Evolutionary conservation across 2,329 filamentous ascomycete species (phyloP).

Genomic region (Colletotrichum sp.): DNA sequence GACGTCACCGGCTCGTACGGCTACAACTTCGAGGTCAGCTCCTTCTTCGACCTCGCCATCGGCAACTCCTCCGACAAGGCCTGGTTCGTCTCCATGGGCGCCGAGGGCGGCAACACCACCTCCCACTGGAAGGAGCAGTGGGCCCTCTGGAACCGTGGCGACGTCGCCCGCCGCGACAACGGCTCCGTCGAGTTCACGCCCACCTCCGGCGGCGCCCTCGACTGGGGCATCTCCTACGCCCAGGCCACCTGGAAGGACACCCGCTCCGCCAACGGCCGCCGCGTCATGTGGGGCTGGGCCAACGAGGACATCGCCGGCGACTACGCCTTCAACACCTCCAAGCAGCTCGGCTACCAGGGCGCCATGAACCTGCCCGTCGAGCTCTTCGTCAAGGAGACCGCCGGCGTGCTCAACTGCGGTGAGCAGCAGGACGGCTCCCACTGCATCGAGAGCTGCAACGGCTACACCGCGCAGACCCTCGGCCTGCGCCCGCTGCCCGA

Average conservation of each 20-base stretch:
- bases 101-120: constrained; percentile 22
- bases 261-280: constrained; percentile 1
- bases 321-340: constrained; percentile 4
- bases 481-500: constrained; percentile 17
- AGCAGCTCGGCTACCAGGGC: constrained; percentile 20
- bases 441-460: constrained; percentile 7
- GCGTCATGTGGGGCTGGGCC: constrained; percentile 22
- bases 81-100: constrained; percentile 19
- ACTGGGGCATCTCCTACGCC: constrained; percentile 22
- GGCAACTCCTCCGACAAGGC: constrained; percentile 16
- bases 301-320: constrained; percentile 12
- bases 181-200: constrained; percentile 20
- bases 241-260: constrained; percentile 20
- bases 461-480: constrained; percentile 19
- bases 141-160: constrained; percentile 22
- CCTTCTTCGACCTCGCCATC: constrained; percentile 18
- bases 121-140: constrained; percentile 21
- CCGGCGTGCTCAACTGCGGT: constrained; percentile 17
- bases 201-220: constrained; percentile 16
- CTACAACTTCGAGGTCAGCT: constrained; percentile 23
- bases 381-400: constrained; percentile 20
- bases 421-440: constrained; percentile 14
- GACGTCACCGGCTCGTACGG: constrained; percentile 21
- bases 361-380: constrained; percentile 19
- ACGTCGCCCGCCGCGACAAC: constrained; percentile 16